Conservation (phyloP, 805 yeast species). For the Maudiozyma saulgeensis region DNA sequence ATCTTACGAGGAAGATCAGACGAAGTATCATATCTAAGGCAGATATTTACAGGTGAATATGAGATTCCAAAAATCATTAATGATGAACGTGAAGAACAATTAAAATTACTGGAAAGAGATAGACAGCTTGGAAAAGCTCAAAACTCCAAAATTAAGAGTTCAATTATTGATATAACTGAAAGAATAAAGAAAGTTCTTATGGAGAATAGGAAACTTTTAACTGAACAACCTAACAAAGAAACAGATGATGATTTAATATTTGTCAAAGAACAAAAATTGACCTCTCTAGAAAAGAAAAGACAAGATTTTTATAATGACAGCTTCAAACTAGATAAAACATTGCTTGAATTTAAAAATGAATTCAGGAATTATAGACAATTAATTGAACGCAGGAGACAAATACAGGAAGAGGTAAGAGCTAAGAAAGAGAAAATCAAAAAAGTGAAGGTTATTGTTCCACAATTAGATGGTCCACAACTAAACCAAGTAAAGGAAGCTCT, state of each 20-base stretch:
- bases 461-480: constrained; percentile 17
- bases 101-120: constrained; percentile 17
- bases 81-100: constrained; percentile 20
- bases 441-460: constrained; percentile 20
- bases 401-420: constrained; percentile 27
- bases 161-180: constrained; percentile 22
- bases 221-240: neutral
- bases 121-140: neutral
- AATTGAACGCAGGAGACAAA: constrained; percentile 34
- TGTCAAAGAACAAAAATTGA: constrained; percentile 20
- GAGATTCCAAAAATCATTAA: constrained; percentile 25
- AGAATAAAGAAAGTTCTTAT: constrained; percentile 17
- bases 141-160: constrained; percentile 9
- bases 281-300: constrained; percentile 20
- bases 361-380: constrained; percentile 37
- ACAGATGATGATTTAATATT: constrained; percentile 21
- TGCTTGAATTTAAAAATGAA: constrained; percentile 27
- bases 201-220: constrained; percentile 5
- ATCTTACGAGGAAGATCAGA: constrained; percentile 15
- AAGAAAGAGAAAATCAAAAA: constrained; percentile 9
- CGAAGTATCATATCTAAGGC: constrained; percentile 25
- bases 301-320: constrained; percentile 12
- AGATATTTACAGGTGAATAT: constrained; percentile 30
- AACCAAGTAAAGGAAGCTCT: constrained; percentile 22
- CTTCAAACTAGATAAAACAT: constrained; percentile 22